Percentiles rank a stretch among this genome's conserved stretches.
phyloP scores from a whole-genome alignment of 1,284 basidiomycete genomes.

The Inonotus hispidus region DNA sequence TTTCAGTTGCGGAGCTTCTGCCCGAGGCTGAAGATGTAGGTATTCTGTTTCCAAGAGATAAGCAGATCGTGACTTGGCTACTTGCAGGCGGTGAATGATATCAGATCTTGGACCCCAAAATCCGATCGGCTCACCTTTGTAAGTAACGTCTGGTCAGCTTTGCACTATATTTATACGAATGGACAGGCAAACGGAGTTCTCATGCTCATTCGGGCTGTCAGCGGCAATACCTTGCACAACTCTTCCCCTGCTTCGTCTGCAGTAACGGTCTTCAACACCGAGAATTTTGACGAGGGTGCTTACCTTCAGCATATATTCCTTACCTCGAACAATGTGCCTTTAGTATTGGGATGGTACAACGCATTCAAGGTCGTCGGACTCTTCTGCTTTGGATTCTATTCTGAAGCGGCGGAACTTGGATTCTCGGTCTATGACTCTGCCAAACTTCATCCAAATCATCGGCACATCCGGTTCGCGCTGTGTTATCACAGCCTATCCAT shows the following conservation, averaged over 20 bases:
- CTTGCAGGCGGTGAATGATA: conserved; percentile 47
- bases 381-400: conserved; percentile 52
- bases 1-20: conserved; percentile 53
- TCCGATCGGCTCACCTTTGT: conserved; percentile 34
- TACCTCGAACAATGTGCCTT: conserved; percentile 41
- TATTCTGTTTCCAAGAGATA: neutral
- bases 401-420: conserved; percentile 55
- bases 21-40: conserved; percentile 55
- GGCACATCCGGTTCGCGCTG: conserved; percentile 57
- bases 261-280: conserved; percentile 53
- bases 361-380: conserved; percentile 59
- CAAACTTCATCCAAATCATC: conserved; percentile 57
- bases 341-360: conserved; percentile 63
- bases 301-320: conserved; percentile 40
- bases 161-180: conserved; percentile 3
- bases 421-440: conserved; percentile 55
- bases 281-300: conserved; percentile 50
- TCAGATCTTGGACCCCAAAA: conserved; percentile 49
- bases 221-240: conserved; percentile 47
- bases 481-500: conserved; percentile 65
- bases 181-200: conserved; percentile 38
- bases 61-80: neutral
- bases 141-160: neutral
- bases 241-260: conserved; percentile 33
- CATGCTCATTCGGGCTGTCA: conserved; percentile 57